Evolutionary conservation across 495 filamentous ascomycete genomes (phyloP).

Genomic region (Aspergillus kassunensis): DNA sequence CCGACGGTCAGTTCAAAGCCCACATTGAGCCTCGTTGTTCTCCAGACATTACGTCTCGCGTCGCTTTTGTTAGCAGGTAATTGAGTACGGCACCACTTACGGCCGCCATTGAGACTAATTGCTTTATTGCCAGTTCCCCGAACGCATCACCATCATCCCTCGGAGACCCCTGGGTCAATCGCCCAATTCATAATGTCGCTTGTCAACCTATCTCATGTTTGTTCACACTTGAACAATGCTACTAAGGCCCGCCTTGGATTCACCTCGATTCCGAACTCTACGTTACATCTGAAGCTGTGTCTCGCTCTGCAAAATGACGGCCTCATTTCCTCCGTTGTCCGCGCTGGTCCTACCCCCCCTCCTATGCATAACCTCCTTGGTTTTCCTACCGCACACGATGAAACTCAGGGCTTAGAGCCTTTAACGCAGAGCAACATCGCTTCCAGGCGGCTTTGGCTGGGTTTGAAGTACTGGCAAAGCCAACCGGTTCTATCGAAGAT

Average conservation of each 20-base stretch:
- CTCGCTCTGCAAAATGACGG: slow-evolving; percentile 78
- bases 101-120: neutral
- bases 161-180: slow-evolving; percentile 18
- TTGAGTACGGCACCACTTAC: too few relatives aligned
- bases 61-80: neutral
- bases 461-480: slow-evolving; percentile 89
- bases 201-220: slow-evolving; percentile 71
- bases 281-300: slow-evolving; percentile 71
- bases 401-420: slow-evolving; percentile 41
- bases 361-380: slow-evolving; percentile 49
- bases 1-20: neutral
- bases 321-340: slow-evolving; percentile 77
- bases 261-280: slow-evolving; percentile 79
- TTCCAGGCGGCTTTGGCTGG: slow-evolving; percentile 79
- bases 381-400: slow-evolving; percentile 36
- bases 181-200: slow-evolving; percentile 70
- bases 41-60: neutral
- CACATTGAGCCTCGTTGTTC: neutral
- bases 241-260: slow-evolving; percentile 79
- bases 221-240: slow-evolving; percentile 93
- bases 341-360: slow-evolving; percentile 66
- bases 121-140: neutral
- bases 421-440: slow-evolving; percentile 77
- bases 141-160: neutral
- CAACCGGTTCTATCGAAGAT: slow-evolving; percentile 75